Conservation (phyloP, 139 green algal genomes). For the Limnomonas spitsbergensis region DNA sequence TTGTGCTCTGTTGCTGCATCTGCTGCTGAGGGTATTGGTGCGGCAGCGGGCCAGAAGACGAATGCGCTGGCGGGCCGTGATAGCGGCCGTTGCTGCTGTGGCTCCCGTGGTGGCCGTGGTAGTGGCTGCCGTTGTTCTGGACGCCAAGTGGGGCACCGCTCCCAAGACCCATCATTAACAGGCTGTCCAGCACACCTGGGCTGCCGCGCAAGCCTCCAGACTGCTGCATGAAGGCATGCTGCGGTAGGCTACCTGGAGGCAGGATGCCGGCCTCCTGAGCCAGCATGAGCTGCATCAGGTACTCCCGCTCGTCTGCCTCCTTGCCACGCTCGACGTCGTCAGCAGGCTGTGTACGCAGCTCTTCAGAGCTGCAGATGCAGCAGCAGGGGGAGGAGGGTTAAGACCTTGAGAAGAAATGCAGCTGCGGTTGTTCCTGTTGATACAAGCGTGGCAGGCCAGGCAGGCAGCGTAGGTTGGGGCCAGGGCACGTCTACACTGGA, state of each 20-base stretch:
- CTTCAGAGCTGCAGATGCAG: neutral
- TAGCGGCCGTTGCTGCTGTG: too few species aligned
- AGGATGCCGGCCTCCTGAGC: slow-evolving; percentile 38
- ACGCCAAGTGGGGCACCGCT: neutral
- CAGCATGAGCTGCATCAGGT: slow-evolving; percentile 40
- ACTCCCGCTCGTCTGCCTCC: slow-evolving; percentile 32
- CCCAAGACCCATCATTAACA: neutral
- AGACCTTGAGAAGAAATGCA: too few species aligned
- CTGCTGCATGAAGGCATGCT: neutral
- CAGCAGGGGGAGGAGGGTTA: too few species aligned
- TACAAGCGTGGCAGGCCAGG: too few species aligned
- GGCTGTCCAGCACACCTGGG: neutral
- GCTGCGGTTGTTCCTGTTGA: too few species aligned
- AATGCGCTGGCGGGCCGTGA: neutral
- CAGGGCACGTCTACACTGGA: too few species aligned
- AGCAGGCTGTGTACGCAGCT: neutral
- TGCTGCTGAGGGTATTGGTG: neutral
- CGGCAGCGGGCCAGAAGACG: neutral
- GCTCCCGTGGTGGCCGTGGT: too few species aligned
- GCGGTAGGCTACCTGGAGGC: neutral
- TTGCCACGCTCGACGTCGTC: neutral
- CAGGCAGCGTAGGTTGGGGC: too few species aligned
- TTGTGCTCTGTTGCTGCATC: neutral
- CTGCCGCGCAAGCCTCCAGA: neutral
- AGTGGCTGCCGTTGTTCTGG: neutral